A percentile compares a stretch with the other conserved stretches of the same genome.
Conservation (phyloP, 2,329 filamentous ascomycete species). For the Knoxdaviesia proteae region DNA sequence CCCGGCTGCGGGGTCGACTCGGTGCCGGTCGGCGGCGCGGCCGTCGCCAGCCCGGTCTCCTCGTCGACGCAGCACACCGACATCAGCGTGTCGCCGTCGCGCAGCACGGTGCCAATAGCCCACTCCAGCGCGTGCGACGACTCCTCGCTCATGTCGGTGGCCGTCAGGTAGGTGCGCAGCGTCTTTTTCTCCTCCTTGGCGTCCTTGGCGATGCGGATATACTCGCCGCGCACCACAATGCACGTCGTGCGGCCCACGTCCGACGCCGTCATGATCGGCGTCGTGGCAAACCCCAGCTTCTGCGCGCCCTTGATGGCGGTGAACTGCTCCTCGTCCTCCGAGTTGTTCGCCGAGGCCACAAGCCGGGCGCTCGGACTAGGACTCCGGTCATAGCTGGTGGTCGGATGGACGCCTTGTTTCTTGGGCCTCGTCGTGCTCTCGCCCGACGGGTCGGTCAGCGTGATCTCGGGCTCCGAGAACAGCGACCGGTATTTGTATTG, state of each 20-base stretch:
- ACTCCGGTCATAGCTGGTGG: conserved; percentile 62
- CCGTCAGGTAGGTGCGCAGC: conserved; percentile 81
- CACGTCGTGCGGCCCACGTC: conserved; percentile 66
- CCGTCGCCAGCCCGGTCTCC: conserved; percentile 40
- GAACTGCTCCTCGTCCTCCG: conserved; percentile 69
- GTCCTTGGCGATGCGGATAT: conserved; percentile 50
- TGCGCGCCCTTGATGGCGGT: conserved; percentile 77
- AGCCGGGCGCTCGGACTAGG: conserved; percentile 24
- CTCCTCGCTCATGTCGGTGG: conserved; percentile 84
- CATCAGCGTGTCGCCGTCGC: conserved; percentile 84
- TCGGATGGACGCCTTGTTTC: conserved; percentile 51
- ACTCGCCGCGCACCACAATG: conserved; percentile 81
- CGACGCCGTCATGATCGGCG: conserved; percentile 54
- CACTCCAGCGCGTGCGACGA: conserved; percentile 90
- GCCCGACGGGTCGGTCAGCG: conserved; percentile 39
- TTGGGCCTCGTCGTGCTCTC: conserved; percentile 13
- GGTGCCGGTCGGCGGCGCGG: conserved; percentile 16
- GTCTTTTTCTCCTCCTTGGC: conserved; percentile 60
- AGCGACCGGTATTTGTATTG: conserved; percentile 39
- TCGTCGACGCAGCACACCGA: conserved; percentile 90
- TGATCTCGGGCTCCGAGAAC: conserved; percentile 44
- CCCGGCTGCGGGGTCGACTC: not conserved
- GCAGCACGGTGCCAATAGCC: conserved; percentile 86
- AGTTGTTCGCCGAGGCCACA: conserved; percentile 41
- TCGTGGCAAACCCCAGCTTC: conserved; percentile 61